Evolutionary conservation across 805 yeast genomes (phyloP).

Genomic region (Schizosaccharomyces octosporus): DNA sequence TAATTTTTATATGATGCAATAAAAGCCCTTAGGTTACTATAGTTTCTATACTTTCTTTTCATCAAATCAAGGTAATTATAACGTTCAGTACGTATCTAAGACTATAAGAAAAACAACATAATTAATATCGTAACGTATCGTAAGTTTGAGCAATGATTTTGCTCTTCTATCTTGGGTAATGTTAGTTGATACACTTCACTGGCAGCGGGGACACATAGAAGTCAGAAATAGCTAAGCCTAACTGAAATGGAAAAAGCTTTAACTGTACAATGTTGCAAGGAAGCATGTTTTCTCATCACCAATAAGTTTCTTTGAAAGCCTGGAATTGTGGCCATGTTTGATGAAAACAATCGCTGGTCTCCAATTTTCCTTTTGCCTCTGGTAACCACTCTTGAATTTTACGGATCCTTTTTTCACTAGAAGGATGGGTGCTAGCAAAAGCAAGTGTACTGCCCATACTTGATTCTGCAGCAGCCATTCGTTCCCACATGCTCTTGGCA

Average conservation of each 20-base stretch:
- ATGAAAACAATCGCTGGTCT: not conserved
- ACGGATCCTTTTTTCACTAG: slow-evolving; percentile 42
- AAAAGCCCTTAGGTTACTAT: not conserved
- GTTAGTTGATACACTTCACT: too few species aligned
- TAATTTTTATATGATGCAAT: not conserved
- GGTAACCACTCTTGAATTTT: slow-evolving; percentile 38
- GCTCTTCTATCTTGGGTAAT: too few species aligned
- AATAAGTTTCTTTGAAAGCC: not conserved
- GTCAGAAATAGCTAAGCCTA: not conserved
- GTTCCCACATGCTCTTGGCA: slow-evolving; percentile 54
- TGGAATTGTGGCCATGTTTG: not conserved
- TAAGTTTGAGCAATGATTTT: too few species aligned
- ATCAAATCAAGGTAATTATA: too few species aligned
- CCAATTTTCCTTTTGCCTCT: slow-evolving; percentile 3
- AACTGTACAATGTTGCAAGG: not conserved
- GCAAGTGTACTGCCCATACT: slow-evolving; percentile 20
- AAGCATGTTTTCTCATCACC: not conserved
- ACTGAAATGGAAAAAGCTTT: not conserved
- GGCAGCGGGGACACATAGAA: not conserved
- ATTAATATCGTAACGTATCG: too few species aligned
- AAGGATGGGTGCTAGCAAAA: slow-evolving; percentile 73
- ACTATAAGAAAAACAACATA: too few species aligned
- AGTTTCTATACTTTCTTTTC: not conserved
- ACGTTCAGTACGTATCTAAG: too few species aligned
- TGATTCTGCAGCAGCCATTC: slow-evolving; percentile 32